These are phyloP conservation scores for Alternaria arborescens DNA, from an alignment of 2,329 filamentous ascomycete species.

Conservation along the genomic window DNA sequence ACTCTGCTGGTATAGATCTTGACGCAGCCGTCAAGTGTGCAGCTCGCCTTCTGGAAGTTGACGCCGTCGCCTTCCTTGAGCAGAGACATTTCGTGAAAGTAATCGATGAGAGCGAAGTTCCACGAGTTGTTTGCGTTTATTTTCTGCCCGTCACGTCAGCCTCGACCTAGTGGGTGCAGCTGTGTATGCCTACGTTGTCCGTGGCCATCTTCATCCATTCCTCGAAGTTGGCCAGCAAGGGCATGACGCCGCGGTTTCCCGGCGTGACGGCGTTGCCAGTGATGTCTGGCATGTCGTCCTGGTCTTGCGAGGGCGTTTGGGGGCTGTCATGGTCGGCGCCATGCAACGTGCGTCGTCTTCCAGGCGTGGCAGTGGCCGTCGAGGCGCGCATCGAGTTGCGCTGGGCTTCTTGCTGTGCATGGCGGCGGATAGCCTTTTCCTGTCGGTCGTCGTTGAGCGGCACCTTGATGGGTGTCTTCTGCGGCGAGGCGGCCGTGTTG, in stretches of 20 bases:
- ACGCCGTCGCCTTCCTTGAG: slow-evolving; percentile 95
- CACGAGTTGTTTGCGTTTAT: slow-evolving; percentile 98
- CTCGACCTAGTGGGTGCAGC: neutral
- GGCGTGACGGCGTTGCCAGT: slow-evolving; percentile 84
- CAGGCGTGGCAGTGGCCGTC: slow-evolving; percentile 70
- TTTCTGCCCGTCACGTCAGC: slow-evolving; percentile 48
- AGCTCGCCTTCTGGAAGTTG: slow-evolving; percentile 98
- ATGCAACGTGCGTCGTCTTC: slow-evolving; percentile 69
- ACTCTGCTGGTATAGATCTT: slow-evolving; percentile 99
- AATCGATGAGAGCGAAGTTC: slow-evolving; percentile 99
- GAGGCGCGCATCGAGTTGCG: slow-evolving; percentile 91
- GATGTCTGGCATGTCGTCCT: slow-evolving; percentile 66
- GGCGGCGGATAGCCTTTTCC: slow-evolving; percentile 89
- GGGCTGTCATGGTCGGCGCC: slow-evolving; percentile 59
- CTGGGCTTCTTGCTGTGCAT: slow-evolving; percentile 87
- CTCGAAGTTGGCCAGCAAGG: slow-evolving; percentile 96
- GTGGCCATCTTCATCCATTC: slow-evolving; percentile 99
- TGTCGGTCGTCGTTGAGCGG: slow-evolving; percentile 94
- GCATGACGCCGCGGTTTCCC: slow-evolving; percentile 88
- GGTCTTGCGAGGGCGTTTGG: slow-evolving; percentile 56
- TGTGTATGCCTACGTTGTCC: slow-evolving; percentile 69
- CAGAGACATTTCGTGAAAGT: slow-evolving; percentile 98
- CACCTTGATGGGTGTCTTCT: slow-evolving; percentile 64
- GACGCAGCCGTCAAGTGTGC: slow-evolving; percentile 95
- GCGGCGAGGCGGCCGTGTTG: slow-evolving; percentile 58